Conservation (phyloP, 495 filamentous ascomycete genomes). For the Diplogelasinospora grovesii region DNA sequence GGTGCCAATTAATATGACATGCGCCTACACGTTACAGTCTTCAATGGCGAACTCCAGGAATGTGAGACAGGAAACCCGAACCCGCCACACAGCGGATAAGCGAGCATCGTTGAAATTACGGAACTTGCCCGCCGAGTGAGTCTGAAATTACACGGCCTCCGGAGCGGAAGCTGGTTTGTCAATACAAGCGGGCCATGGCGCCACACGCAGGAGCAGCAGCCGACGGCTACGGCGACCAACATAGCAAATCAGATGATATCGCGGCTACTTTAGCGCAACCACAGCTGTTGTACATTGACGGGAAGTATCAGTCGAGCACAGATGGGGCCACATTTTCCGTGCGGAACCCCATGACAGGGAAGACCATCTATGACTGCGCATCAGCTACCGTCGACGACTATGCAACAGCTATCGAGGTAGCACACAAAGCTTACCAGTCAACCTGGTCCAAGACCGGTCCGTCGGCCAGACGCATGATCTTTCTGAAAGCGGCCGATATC, state of each 20-base stretch:
- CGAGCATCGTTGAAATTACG: too few species aligned
- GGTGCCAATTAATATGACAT: too few species aligned
- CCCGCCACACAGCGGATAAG: too few species aligned
- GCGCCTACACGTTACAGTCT: too few species aligned
- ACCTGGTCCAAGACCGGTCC: conserved; percentile 59
- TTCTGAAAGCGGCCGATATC: conserved; percentile 61
- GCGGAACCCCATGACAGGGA: conserved; percentile 49
- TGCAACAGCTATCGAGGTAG: conserved; percentile 49
- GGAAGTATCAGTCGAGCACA: conserved; percentile 45
- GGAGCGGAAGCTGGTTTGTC: too few species aligned
- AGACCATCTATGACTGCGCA: conserved; percentile 50
- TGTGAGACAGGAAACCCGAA: too few species aligned
- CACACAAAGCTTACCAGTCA: conserved; percentile 54
- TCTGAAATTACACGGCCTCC: too few species aligned
- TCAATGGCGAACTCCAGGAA: too few species aligned
- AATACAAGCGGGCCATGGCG: too few species aligned
- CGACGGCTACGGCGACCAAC: neutral
- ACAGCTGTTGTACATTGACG: conserved; percentile 54
- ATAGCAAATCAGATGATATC: neutral
- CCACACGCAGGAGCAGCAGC: neutral
- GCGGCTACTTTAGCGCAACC: conserved; percentile 7
- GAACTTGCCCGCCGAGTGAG: too few species aligned
- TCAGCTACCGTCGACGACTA: conserved; percentile 55
- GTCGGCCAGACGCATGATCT: conserved; percentile 52
- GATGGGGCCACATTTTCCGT: conserved; percentile 55